Evolutionary conservation across 495 filamentous ascomycete species (phyloP), one percentile per base, ranked within the genome.

Genomic region (Annulohypoxylon bovei): DNA sequence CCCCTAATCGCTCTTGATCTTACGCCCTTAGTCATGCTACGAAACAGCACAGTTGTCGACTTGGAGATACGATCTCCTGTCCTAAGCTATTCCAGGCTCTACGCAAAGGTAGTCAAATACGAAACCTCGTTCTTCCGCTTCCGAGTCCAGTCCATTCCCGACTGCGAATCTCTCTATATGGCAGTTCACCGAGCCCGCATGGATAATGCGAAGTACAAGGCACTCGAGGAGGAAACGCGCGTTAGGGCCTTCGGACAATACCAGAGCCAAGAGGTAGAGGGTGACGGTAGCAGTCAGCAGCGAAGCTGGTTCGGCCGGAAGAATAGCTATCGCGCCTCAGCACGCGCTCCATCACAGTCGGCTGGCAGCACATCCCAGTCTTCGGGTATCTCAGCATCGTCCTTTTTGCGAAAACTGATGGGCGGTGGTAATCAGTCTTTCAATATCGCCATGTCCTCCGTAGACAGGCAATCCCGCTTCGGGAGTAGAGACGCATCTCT

Each of bases 51-150:
- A 18, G 94, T 91, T 20, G 85, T 98, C 32, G 95, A 99, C 76
- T 93, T 99, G 54, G 94, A 95, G 52, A 93, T 99, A 71, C 89
- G 92, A 46, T 97, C 94, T 9, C 90, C 89, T 12, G 93, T 89
- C 14, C 54, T 77, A 27, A 75, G 67, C 42, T 77, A 77, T 55
- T 74, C 88, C 5, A 88, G 89, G 32, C 93, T 92, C 1, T 87
- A 88, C 62, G 84, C 93, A 33, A 87, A 86, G n/a, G 84, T 88
- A 50, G 89, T 86, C 65, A 93, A 92, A 73, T 89, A 93, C 66
- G 93, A 95, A 85, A 78, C 79, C 4, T 78, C 65, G 39, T 82
- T 82, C 75, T 85, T 84, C 74, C 81, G 84, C 27, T 94, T 97
- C 82, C 92, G 96, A n/a, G 92, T 92, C 6, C 85, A 90, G 25